Percentiles rank a stretch among this genome's conserved stretches.
Evolutionary conservation across 495 filamentous ascomycete genomes (phyloP).

Genomic region (Penicillium egyptiacum): DNA sequence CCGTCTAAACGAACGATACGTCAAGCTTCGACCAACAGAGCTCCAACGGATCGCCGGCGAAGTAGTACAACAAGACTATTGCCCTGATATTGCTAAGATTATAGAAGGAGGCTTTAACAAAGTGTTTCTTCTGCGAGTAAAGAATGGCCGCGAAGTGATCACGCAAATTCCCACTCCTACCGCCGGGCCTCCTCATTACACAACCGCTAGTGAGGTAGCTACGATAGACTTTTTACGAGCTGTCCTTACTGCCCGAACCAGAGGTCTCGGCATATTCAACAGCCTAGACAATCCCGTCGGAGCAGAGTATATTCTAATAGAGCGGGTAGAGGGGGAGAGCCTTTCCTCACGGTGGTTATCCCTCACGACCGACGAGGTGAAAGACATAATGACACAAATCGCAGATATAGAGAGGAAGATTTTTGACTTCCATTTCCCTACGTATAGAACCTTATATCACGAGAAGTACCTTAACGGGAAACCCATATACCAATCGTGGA

Average conservation of each 20-base stretch:
- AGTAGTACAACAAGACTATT: constrained; percentile 30
- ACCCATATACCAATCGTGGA: constrained; percentile 25
- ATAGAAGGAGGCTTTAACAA: constrained; percentile 42
- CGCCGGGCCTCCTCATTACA: constrained; percentile 36
- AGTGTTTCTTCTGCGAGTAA: constrained; percentile 28
- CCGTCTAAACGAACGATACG: constrained; percentile 30
- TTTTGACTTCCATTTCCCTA: constrained; percentile 36
- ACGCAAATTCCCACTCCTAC: constrained; percentile 38
- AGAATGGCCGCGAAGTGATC: constrained; percentile 36
- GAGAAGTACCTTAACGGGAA: constrained; percentile 27
- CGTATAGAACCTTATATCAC: constrained; percentile 43
- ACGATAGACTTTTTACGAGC: constrained; percentile 40
- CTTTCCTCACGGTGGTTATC: constrained; percentile 37
- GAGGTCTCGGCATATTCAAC: too few relatives aligned
- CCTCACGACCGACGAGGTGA: constrained; percentile 36
- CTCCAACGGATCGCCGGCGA: constrained; percentile 33
- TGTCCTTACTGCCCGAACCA: constrained; percentile 25
- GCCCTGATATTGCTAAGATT: constrained; percentile 27
- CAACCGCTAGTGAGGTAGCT: constrained; percentile 47
- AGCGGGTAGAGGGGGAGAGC: constrained; percentile 26
- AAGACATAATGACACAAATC: constrained; percentile 40
- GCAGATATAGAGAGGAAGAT: constrained; percentile 39
- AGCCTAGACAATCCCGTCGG: too few relatives aligned
- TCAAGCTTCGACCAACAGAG: constrained; percentile 33
- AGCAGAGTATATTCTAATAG: too few relatives aligned